Conservation (phyloP, 73 alveolate species). For the Tetrahymena borealis region DNA sequence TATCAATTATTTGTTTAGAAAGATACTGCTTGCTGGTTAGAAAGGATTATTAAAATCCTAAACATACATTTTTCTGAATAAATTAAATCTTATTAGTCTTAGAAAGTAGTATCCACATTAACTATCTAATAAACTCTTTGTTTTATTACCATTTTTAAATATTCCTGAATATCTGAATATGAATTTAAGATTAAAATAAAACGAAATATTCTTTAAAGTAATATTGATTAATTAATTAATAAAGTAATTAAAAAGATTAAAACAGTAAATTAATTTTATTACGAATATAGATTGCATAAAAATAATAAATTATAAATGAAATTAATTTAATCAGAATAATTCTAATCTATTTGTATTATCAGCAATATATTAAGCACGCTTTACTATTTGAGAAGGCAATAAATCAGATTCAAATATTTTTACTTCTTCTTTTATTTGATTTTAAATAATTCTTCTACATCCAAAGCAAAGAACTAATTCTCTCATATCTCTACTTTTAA, state of each 20-base stretch:
- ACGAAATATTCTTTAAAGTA: too few relatives aligned
- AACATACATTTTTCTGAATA: too few relatives aligned
- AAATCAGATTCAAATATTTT: background rate
- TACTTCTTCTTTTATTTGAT: background rate
- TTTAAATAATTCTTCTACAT: background rate
- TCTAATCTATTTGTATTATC: background rate
- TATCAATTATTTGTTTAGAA: background rate
- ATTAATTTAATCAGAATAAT: background rate
- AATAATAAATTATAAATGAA: background rate
- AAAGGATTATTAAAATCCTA: too few relatives aligned
- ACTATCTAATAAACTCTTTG: too few relatives aligned
- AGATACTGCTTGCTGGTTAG: background rate
- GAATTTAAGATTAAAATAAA: too few relatives aligned
- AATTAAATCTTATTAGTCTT: too few relatives aligned
- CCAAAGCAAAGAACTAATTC: background rate
- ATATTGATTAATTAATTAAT: too few relatives aligned
- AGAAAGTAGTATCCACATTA: too few relatives aligned
- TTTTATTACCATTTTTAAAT: too few relatives aligned
- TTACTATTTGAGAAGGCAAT: background rate
- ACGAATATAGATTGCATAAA: too few relatives aligned
- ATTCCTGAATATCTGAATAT: too few relatives aligned
- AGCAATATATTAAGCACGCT: background rate
- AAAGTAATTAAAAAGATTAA: too few relatives aligned
- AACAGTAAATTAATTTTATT: background rate
- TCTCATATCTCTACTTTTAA: background rate